Base-by-base conservation (phyloP, 1,284 basidiomycete species). In the Phlebopus sp. region DNA sequence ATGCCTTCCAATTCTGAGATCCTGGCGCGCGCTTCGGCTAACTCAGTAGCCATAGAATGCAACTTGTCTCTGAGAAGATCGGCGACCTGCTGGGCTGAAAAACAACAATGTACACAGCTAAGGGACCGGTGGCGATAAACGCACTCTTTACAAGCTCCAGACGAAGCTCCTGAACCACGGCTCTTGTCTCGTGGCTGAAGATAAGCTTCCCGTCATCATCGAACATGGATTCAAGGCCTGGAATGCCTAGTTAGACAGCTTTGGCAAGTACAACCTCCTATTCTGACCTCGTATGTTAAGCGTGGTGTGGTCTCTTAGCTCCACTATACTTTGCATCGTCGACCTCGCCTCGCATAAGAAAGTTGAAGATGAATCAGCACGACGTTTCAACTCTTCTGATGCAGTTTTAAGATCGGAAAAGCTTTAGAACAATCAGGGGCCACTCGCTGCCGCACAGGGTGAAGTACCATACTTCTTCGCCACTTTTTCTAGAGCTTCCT, bases 11-110 rank as follows among this genome's bases (percentile, higher is more conserved):
- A 61, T 34, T 75, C 73, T 15, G 60, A 55, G 19, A 74, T 56
- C 13, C 69, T 69, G 13, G 61, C 60, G 49, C 69, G 69, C 0
- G 71, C 57, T 44, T 77, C 73, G 7, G 69, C 71, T 0, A 81
- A 54, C 44, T 76, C 70, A 4, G 70, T 62, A 3, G 71, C 68
- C 48, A 75, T 68, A 39, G 67, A 57, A 34, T 76, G 69, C 1
- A 79, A 60, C 49, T 78, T 78, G 51, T 77, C 74, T n/a, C 77
- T 72, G 3, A 79, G 65, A 9, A 79, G 57, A 42, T 79, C 77
- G 17, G 69, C 74, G 29, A 80, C 77, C 51, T 78, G 71, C 50
- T 75, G 69, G 3, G 78, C 78, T 80, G 40, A n/a, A 50, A 54
- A 49, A 46, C 9, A 38, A 41, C 38, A 13, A 51, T 50, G 39